These are phyloP conservation scores for Pseudogymnoascus verrucosus DNA, from an alignment of 2,329 filamentous ascomycete species.

Conservation along the genomic window DNA sequence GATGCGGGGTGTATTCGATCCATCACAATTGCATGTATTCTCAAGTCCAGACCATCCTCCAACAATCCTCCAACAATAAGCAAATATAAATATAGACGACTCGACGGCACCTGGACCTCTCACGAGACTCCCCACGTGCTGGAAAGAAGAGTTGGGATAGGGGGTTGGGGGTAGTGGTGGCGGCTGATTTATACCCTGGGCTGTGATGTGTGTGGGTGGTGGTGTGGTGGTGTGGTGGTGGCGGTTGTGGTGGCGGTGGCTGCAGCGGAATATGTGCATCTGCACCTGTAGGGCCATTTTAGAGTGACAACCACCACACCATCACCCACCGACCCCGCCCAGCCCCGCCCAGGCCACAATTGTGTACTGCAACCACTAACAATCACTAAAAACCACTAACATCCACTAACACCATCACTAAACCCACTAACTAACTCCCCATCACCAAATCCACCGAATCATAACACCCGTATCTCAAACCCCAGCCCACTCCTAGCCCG, in stretches of 20 bases:
- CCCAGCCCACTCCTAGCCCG: not conserved
- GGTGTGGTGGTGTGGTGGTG: not conserved
- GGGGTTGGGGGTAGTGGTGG: not conserved
- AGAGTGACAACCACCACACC: not conserved
- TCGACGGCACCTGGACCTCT: not conserved
- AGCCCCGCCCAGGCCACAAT: slow-evolving; percentile 1
- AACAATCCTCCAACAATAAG: not conserved
- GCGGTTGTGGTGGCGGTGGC: not conserved
- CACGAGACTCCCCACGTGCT: slow-evolving; percentile 3
- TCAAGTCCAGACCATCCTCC: not conserved
- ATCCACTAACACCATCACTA: not conserved
- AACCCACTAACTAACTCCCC: not conserved
- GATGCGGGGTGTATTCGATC: not conserved
- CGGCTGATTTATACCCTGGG: not conserved
- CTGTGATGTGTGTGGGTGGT: not conserved
- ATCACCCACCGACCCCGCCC: not conserved
- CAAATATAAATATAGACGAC: slow-evolving; percentile 3
- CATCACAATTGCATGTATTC: not conserved
- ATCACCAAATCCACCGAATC: not conserved
- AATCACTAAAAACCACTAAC: not conserved
- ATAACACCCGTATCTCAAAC: not conserved
- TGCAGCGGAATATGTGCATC: not conserved
- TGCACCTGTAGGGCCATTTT: not conserved
- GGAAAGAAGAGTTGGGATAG: not conserved
- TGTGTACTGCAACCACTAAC: not conserved